phyloP scores from a whole-genome alignment of 2,329 filamentous ascomycete species.

The Aspergillus sp. region DNA sequence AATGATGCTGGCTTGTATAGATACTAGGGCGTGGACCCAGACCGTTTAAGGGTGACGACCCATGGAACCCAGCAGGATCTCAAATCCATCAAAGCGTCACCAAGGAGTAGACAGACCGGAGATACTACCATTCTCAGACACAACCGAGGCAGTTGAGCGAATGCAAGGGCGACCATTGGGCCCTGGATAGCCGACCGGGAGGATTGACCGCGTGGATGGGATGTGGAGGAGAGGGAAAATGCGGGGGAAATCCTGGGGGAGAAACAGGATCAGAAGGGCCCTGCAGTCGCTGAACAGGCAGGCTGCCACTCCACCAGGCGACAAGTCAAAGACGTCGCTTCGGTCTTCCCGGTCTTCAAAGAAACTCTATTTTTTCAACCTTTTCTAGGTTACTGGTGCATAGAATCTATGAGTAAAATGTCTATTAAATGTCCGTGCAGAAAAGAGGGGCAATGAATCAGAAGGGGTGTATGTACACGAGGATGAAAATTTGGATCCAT shows the following conservation, averaged over 20 bases:
- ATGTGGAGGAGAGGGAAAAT: background rate
- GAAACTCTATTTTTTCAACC: background rate
- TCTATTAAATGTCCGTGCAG: background rate
- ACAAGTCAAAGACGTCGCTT: background rate
- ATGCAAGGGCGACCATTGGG: constrained; percentile 5
- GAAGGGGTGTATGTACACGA: background rate
- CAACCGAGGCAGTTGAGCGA: constrained; percentile 31
- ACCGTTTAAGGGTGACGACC: background rate
- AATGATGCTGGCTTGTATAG: constrained; percentile 12
- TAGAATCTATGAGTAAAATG: no score
- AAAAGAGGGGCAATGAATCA: background rate
- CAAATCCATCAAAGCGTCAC: constrained; percentile 16
- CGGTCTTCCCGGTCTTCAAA: background rate
- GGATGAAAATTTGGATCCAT: background rate
- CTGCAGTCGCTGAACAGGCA: background rate
- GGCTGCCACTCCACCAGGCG: background rate
- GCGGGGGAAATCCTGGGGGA: constrained; percentile 27
- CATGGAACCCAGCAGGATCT: background rate
- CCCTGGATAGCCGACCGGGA: constrained; percentile 12
- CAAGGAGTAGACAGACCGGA: constrained; percentile 12
- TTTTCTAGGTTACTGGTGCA: no score
- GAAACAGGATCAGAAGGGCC: constrained; percentile 4
- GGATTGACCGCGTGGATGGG: constrained; percentile 8
- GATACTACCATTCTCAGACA: constrained; percentile 19
- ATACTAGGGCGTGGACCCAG: background rate